phyloP scores from a whole-genome alignment of 2,329 filamentous ascomycete species.

The Sporothrix pseudoabietina region DNA sequence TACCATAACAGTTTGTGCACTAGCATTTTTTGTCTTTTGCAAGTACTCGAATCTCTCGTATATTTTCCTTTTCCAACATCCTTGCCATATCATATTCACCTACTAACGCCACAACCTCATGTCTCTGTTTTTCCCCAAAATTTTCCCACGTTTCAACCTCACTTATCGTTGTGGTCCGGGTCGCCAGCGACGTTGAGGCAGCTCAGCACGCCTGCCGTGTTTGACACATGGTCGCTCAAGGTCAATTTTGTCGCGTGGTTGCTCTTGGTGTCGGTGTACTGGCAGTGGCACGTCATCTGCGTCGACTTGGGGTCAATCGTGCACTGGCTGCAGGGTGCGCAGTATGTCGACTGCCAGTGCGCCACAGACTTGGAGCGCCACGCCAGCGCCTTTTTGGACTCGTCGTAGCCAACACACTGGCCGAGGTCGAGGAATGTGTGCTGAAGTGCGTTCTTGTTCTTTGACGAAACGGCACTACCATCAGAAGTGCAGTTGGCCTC shows the following conservation, averaged over 20 bases:
- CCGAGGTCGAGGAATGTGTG: slow-evolving; percentile 32
- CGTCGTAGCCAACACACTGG: slow-evolving; percentile 32
- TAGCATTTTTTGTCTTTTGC: neutral
- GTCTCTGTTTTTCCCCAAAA: neutral
- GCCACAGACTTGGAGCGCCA: slow-evolving; percentile 29
- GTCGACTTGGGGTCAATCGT: slow-evolving; percentile 29
- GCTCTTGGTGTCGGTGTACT: neutral
- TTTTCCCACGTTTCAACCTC: neutral
- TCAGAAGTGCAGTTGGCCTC: slow-evolving; percentile 31
- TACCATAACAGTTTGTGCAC: neutral
- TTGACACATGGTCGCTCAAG: slow-evolving; percentile 30
- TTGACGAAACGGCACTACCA: slow-evolving; percentile 9
- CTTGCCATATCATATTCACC: neutral
- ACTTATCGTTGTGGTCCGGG: slow-evolving; percentile 13
- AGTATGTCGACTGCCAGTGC: slow-evolving; percentile 29
- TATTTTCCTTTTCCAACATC: neutral
- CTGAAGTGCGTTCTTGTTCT: slow-evolving; percentile 13
- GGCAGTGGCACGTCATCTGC: slow-evolving; percentile 30
- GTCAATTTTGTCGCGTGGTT: slow-evolving; percentile 25
- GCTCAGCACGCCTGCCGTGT: slow-evolving; percentile 26
- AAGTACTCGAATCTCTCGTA: neutral
- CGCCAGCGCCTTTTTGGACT: neutral
- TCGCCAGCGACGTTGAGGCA: slow-evolving; percentile 26
- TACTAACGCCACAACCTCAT: neutral
- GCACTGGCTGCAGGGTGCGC: slow-evolving; percentile 32